Conservation (phyloP, 1,284 basidiomycete genomes). For the Austropuccinia psidii region DNA sequence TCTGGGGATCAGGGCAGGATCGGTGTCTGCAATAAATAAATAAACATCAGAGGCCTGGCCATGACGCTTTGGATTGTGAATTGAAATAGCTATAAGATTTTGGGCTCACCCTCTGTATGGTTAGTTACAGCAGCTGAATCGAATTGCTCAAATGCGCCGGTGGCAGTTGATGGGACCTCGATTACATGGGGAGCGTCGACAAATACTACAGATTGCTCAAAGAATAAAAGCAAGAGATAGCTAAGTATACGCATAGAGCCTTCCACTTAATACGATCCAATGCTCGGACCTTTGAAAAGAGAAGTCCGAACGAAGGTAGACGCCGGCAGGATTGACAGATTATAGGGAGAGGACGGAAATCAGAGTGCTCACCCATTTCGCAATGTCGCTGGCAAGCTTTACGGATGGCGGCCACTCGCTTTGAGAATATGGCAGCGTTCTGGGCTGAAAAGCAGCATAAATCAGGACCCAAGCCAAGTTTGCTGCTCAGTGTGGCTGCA, state of each 20-base stretch:
- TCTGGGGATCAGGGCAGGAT: constrained; percentile 32
- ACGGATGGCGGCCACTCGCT: constrained; percentile 25
- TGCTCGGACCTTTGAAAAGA: no score
- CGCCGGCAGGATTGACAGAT: no score
- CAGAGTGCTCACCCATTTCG: constrained; percentile 34
- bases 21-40: constrained; percentile 22
- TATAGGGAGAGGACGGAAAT: no score
- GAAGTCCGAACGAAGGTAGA: no score
- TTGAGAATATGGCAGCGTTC: constrained; percentile 28
- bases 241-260: no score
- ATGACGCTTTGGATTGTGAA: neutral
- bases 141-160: constrained; percentile 5
- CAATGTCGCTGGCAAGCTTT: constrained; percentile 10
- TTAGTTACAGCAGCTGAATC: constrained; percentile 22
- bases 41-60: neutral
- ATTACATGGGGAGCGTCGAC: constrained; percentile 35
- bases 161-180: neutral
- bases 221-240: no score
- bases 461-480: neutral
- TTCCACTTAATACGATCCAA: no score
- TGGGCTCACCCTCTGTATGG: neutral
- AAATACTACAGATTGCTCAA: constrained; percentile 22
- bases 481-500: neutral
- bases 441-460: neutral
- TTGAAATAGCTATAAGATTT: neutral